Evolutionary conservation across 495 filamentous ascomycete genomes (phyloP), one percentile per base, ranked within the genome.

Genomic region (Daldinia caldariorum): DNA sequence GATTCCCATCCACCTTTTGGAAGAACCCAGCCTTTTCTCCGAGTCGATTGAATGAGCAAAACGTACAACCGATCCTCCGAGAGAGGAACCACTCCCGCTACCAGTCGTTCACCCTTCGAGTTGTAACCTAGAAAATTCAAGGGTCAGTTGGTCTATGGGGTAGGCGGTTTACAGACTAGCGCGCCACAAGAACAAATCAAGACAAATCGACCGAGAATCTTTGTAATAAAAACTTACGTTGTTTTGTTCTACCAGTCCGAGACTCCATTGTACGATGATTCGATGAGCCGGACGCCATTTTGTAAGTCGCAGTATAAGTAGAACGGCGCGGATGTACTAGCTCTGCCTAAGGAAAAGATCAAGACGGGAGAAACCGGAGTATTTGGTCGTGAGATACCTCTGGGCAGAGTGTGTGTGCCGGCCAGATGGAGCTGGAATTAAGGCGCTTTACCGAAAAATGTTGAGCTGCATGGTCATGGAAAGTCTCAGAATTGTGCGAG

Each of bases 1-100:
- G 88, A 90, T 79, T 99, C 95, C 92, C 96, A 99, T 60, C 95
- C 95, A 72, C 95, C 95, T 78, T 99, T 99, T 59, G 95, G 95
- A 61, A 99, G 84, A 41, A 99, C 94, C 95, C 96, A 99, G 66
- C 92, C 92, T 65, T 82, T 82, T 68, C 94, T 91, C 58, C 92
- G 87, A 57, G 91, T 92, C 49, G 94, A 97, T 80, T 97, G 92
- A 73, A 98, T 96, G 78, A 99, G 85, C 74, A 99, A 85, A 58
- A 99, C 95, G 79, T 90, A 75, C 88, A 91, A 72, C 90, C 85
- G 78, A 75, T 83, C 83, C 69, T 74, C 78, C n/a, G 81, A 84
- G 35, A 87, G 75, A 58, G 96, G 93, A 34, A 99, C 96, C 39
- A 98, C 89, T 64, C 95, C 95, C 47, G 95, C 94, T 65, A 99